A percentile compares a stretch with the other conserved stretches of the same genome.
These are phyloP conservation scores for Vaccinium vitisidaea DNA, from an alignment of 148 eudicot genomes.

Conservation along the genomic window DNA sequence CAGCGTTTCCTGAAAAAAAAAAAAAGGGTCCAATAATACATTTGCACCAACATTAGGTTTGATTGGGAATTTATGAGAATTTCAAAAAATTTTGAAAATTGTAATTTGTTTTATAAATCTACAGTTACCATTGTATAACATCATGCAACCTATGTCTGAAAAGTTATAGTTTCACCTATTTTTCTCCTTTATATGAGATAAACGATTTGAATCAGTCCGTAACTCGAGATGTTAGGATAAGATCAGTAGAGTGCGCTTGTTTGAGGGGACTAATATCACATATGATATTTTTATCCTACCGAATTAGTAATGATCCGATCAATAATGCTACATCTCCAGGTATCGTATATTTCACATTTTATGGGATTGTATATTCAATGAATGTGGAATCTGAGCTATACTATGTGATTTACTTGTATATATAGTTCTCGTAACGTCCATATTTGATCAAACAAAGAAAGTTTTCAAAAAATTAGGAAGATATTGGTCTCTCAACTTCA, in stretches of 20 bases:
- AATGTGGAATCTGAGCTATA: neutral
- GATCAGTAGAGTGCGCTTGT: neutral
- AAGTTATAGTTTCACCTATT: neutral
- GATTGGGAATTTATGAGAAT: no score
- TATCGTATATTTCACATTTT: neutral
- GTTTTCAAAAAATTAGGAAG: neutral
- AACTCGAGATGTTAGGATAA: neutral
- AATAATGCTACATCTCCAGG: neutral
- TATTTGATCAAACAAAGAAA: neutral
- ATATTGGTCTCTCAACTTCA: neutral
- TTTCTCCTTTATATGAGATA: neutral
- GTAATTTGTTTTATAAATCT: no score
- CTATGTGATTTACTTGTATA: neutral
- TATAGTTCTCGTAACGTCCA: neutral
- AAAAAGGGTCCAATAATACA: neutral
- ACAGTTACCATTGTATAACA: neutral
- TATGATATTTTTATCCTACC: neutral
- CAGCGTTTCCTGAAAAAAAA: no score
- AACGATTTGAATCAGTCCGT: no score
- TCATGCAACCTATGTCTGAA: neutral
- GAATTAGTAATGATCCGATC: neutral
- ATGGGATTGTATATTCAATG: neutral
- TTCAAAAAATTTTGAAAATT: no score
- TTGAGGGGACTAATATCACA: neutral
- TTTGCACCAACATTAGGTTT: neutral